These are phyloP conservation scores for Datura wrightii DNA, from an alignment of 257 asterid genomes.

Conservation along the genomic window DNA sequence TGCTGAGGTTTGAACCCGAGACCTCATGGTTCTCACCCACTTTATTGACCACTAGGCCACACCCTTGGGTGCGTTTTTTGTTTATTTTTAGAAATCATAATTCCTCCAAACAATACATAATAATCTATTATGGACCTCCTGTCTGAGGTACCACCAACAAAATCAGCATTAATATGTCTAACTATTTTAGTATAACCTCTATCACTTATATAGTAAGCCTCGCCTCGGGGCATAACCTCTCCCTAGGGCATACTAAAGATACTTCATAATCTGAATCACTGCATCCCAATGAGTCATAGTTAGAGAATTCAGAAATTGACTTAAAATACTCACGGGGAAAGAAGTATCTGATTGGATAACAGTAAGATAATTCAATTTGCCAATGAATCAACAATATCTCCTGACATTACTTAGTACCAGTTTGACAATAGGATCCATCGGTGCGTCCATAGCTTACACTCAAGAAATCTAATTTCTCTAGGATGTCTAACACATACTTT, in stretches of 20 bases:
- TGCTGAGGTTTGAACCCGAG: too few species aligned
- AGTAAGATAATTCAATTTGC: not conserved
- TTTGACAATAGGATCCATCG: not conserved
- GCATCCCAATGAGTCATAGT: not conserved
- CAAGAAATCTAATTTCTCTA: not conserved
- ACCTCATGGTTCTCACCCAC: too few species aligned
- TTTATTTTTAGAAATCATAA: not conserved
- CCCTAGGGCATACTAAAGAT: not conserved
- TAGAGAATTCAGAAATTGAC: not conserved
- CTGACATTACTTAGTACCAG: not conserved
- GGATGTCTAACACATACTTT: not conserved
- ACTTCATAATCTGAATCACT: conserved; percentile 10
- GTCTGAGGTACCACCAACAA: not conserved
- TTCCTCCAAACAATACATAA: conserved; percentile 22
- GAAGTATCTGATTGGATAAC: not conserved
- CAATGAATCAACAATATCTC: not conserved
- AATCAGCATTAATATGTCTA: not conserved
- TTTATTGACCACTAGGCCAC: too few species aligned
- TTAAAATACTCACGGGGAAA: not conserved
- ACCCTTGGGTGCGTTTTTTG: not conserved
- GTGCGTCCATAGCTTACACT: not conserved
- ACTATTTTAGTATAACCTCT: conserved; percentile 9
- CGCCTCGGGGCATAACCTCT: conserved; percentile 21
- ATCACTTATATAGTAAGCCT: conserved; percentile 1
- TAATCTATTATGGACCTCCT: not conserved